phyloP scores from a whole-genome alignment of 371 early-diverging fungal genomes.

The Dinochytrium kinnereticum region DNA sequence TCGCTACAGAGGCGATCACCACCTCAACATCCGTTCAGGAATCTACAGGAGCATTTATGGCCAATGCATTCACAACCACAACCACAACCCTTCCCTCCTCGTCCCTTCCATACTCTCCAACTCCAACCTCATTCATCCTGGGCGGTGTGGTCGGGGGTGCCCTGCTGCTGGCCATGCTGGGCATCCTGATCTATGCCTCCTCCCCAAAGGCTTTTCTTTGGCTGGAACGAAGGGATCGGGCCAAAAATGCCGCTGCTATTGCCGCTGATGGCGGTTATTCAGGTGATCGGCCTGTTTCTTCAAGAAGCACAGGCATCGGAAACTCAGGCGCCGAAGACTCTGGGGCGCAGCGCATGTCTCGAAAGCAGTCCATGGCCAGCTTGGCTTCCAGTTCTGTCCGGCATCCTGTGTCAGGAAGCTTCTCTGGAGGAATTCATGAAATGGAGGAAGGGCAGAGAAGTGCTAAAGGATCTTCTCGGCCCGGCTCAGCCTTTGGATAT shows the following conservation, averaged over 20 bases:
- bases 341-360: background rate
- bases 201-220: conserved; percentile 8
- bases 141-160: conserved; percentile 5
- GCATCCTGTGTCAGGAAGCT: background rate
- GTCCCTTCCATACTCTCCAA: background rate
- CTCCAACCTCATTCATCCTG: conserved; percentile 4
- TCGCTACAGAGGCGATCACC: no score
- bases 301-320: no score
- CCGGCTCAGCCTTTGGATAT: background rate
- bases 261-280: conserved; percentile 10
- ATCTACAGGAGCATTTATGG: background rate
- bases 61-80: background rate
- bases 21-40: no score
- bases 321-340: no score
- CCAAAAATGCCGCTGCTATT: background rate
- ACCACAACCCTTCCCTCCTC: background rate
- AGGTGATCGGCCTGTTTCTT: no score
- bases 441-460: background rate
- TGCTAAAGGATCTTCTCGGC: background rate
- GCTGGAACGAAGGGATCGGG: conserved; percentile 7
- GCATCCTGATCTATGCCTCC: conserved; percentile 12
- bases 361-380: background rate
- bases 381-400: background rate
- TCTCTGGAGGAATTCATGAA: background rate
- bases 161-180: conserved; percentile 7